These are phyloP conservation scores for Naegleria lovaniensis DNA, from an alignment of 208 protist species.

Conservation along the genomic window DNA sequence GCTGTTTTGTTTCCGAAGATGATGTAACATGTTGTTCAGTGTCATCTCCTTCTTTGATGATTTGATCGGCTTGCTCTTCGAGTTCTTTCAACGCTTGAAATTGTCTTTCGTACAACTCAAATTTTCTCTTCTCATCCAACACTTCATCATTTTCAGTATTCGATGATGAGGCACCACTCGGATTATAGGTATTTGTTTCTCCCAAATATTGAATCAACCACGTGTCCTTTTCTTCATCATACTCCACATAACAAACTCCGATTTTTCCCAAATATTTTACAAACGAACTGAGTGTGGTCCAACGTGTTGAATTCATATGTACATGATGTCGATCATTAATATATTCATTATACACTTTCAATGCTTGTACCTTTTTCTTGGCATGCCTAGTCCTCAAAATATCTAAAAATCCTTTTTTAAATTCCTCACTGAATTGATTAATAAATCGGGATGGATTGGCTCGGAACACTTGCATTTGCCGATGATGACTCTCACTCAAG, in stretches of 20 bases:
- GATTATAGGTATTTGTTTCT: neutral
- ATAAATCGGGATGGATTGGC: slow-evolving; percentile 38
- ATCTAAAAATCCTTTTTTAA: slow-evolving; percentile 45
- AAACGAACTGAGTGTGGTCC: slow-evolving; percentile 47
- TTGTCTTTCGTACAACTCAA: neutral
- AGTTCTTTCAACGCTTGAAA: neutral
- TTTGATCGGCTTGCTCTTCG: slow-evolving; percentile 19
- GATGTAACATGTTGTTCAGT: neutral
- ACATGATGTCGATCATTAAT: slow-evolving; percentile 45
- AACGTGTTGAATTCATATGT: slow-evolving; percentile 46
- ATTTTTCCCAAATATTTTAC: slow-evolving; percentile 26
- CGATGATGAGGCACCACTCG: neutral
- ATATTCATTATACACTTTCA: slow-evolving; percentile 48
- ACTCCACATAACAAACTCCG: slow-evolving; percentile 22
- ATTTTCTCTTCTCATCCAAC: neutral
- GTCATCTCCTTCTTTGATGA: neutral
- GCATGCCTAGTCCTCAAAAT: slow-evolving; percentile 11
- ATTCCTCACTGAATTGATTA: slow-evolving; percentile 39
- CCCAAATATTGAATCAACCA: slow-evolving; percentile 21
- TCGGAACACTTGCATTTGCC: slow-evolving; percentile 44
- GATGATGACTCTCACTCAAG: slow-evolving; percentile 33
- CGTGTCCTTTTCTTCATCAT: neutral
- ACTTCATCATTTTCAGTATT: neutral
- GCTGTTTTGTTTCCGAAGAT: neutral
- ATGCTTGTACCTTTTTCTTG: slow-evolving; percentile 19